These are phyloP conservation scores for Tricholoma flavovirens DNA, from an alignment of 768 basidiomycete genomes.

Conservation along the genomic window DNA sequence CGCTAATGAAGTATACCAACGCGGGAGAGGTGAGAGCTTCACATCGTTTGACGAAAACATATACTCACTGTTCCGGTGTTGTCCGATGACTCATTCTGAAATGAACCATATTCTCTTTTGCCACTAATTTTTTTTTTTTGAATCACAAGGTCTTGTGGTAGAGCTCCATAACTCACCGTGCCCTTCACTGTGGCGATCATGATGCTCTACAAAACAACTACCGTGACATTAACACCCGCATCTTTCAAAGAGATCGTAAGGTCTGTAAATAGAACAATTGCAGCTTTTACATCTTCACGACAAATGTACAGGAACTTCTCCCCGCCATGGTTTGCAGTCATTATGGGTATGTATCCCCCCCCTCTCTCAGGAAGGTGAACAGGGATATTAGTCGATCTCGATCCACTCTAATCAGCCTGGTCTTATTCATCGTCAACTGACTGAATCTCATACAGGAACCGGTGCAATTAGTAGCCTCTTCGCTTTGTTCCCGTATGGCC, in stretches of 20 bases:
- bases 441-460: constrained; percentile 28
- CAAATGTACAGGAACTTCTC: constrained; percentile 29
- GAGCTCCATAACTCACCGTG: too few relatives aligned
- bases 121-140: too few relatives aligned
- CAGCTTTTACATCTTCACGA: not conserved
- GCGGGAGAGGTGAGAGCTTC: too few relatives aligned
- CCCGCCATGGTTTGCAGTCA: constrained; percentile 38
- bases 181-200: too few relatives aligned
- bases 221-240: too few relatives aligned
- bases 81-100: too few relatives aligned
- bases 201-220: too few relatives aligned
- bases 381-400: not conserved
- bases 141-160: too few relatives aligned
- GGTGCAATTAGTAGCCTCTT: constrained; percentile 53
- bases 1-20: too few relatives aligned
- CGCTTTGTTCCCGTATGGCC: constrained; percentile 51
- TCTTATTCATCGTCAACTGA: not conserved
- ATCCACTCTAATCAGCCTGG: not conserved
- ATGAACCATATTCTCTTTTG: too few relatives aligned
- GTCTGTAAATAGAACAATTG: not conserved
- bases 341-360: constrained; percentile 30
- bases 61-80: too few relatives aligned
- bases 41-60: too few relatives aligned
- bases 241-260: constrained; percentile 3
- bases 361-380: not conserved